phyloP scores from a whole-genome alignment of 495 filamentous ascomycete species.

The Penicillium steckii region DNA sequence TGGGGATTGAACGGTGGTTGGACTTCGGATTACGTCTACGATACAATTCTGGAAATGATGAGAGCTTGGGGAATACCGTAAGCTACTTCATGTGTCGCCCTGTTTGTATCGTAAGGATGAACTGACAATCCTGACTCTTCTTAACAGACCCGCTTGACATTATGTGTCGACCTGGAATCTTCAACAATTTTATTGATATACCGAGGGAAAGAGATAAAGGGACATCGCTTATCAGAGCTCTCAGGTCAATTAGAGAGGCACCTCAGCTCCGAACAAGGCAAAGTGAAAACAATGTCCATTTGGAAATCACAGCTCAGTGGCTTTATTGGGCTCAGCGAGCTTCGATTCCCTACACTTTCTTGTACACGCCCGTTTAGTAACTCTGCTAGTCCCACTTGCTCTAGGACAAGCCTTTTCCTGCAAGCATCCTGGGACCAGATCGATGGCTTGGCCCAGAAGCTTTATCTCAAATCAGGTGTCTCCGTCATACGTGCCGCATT shows the following conservation, averaged over 20 bases:
- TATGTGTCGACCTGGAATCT: not conserved
- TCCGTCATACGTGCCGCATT: conserved; percentile 8
- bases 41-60: not conserved
- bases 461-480: not conserved
- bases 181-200: not conserved
- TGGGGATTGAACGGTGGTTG: not conserved
- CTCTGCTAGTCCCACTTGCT: not conserved
- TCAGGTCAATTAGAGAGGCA: not conserved
- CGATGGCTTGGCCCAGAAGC: not conserved
- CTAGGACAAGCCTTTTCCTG: not conserved
- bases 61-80: not conserved
- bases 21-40: not conserved
- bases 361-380: not conserved
- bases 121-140: no score
- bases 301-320: not conserved
- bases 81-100: not conserved
- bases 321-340: not conserved
- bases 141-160: not conserved
- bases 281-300: not conserved
- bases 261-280: not conserved
- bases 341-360: not conserved
- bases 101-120: no score
- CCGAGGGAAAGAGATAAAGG: not conserved
- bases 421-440: not conserved
- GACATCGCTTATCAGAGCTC: not conserved